phyloP scores from a whole-genome alignment of 148 eudicot genomes.

The Rhododendron williamsianum region DNA sequence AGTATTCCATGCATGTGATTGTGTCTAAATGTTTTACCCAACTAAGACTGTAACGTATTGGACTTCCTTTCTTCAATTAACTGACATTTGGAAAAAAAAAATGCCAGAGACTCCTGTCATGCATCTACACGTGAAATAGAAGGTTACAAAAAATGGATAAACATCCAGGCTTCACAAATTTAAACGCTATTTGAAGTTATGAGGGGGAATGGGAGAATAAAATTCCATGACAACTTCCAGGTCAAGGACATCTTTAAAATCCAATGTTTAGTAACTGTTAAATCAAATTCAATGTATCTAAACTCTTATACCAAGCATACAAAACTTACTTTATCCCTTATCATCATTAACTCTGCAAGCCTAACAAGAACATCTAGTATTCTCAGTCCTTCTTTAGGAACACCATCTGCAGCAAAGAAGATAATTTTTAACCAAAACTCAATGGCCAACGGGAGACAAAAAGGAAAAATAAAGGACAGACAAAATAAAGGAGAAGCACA shows the following conservation, averaged over 20 bases:
- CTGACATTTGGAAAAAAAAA: background rate
- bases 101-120: background rate
- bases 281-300: background rate
- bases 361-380: conserved; percentile 88
- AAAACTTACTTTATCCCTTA: conserved; percentile 68
- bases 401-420: conserved; percentile 62
- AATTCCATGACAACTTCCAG: background rate
- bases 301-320: background rate
- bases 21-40: background rate
- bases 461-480: background rate
- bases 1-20: background rate
- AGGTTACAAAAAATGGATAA: background rate
- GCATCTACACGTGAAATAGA: background rate
- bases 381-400: conserved; percentile 90
- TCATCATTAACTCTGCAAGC: conserved; percentile 56
- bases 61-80: background rate
- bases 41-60: background rate
- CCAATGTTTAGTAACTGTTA: background rate
- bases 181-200: background rate
- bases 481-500: background rate
- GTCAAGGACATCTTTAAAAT: background rate
- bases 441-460: background rate
- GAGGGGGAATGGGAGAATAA: background rate
- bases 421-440: conserved; percentile 1
- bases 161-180: background rate